A percentile compares a stretch with the other conserved stretches of the same genome.
These are phyloP conservation scores for Cyclostephanos tholiformis DNA, from an alignment of 108 stramenopile species.

Conservation along the genomic window DNA sequence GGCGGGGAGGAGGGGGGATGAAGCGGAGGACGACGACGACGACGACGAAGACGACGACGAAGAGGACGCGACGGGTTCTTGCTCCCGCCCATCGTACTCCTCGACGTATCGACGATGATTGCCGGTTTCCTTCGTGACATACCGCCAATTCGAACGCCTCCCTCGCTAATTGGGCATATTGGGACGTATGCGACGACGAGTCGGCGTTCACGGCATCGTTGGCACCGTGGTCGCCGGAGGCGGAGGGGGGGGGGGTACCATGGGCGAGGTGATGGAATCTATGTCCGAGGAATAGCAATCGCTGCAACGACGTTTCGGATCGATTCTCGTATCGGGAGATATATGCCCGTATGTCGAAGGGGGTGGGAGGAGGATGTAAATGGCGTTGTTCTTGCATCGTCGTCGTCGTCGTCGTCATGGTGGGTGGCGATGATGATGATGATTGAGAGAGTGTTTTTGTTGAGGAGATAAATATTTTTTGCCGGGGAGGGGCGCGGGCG, in stretches of 20 bases:
- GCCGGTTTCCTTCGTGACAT: constrained; percentile 47
- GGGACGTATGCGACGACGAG: not conserved
- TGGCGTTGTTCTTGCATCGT: not conserved
- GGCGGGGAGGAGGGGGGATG: too few species aligned
- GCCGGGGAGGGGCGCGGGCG: too few species aligned
- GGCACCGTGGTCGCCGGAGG: not conserved
- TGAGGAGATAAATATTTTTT: too few species aligned
- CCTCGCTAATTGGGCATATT: not conserved
- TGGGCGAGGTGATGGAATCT: constrained; percentile 22
- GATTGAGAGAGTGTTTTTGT: too few species aligned
- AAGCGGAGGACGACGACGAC: constrained; percentile 1
- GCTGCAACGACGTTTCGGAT: constrained; percentile 69
- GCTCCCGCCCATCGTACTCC: constrained; percentile 42
- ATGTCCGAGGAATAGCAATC: constrained; percentile 62
- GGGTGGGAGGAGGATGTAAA: constrained; percentile 49
- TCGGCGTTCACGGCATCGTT: not conserved
- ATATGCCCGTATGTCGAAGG: constrained; percentile 74
- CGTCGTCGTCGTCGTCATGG: not conserved
- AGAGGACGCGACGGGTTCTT: not conserved
- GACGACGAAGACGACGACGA: constrained; percentile 10
- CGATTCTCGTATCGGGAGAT: constrained; percentile 61
- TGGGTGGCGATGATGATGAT: too few species aligned
- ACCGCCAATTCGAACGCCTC: constrained; percentile 58
- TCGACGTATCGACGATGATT: constrained; percentile 63
- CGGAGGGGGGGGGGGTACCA: constrained; percentile 24